These are phyloP conservation scores for Alliaria petiolata DNA, from an alignment of 345 rosid genomes.

Conservation along the genomic window DNA sequence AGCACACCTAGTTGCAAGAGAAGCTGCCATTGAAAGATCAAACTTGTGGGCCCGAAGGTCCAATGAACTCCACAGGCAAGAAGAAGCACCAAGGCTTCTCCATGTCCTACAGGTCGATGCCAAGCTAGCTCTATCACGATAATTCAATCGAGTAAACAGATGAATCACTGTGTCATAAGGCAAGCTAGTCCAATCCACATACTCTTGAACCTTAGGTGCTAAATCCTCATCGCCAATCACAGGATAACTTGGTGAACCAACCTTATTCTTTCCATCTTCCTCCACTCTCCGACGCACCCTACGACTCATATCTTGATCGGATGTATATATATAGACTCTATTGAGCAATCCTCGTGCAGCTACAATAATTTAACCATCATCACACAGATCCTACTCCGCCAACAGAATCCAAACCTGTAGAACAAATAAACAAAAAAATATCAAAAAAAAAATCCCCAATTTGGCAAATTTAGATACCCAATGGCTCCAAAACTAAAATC, in stretches of 20 bases:
- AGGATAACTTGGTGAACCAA: constrained; percentile 35
- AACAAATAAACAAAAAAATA: not conserved
- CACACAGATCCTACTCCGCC: constrained; percentile 20
- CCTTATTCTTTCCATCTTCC: constrained; percentile 50
- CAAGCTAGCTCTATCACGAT: constrained; percentile 69
- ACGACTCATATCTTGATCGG: constrained; percentile 58
- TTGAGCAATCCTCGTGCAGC: not conserved
- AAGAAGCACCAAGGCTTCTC: constrained; percentile 56
- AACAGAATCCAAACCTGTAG: constrained; percentile 4
- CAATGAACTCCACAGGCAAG: constrained; percentile 64
- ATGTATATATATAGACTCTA: not conserved
- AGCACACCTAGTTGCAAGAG: constrained; percentile 54
- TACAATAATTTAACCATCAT: not conserved
- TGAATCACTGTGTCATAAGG: constrained; percentile 65
- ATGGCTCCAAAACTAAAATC: constrained; percentile 2
- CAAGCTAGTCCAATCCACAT: constrained; percentile 58
- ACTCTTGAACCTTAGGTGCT: constrained; percentile 31
- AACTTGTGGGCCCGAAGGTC: constrained; percentile 73
- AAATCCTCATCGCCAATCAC: constrained; percentile 48
- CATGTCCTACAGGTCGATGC: constrained; percentile 61
- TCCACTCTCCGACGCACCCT: constrained; percentile 68
- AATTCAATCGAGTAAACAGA: constrained; percentile 56
- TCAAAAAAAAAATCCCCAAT: not conserved
- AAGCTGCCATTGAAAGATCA: constrained; percentile 43
- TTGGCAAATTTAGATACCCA: not conserved